Evolutionary conservation across 2,329 filamentous ascomycete species (phyloP).

Genomic region (Exophiala phaeomuriformis): DNA sequence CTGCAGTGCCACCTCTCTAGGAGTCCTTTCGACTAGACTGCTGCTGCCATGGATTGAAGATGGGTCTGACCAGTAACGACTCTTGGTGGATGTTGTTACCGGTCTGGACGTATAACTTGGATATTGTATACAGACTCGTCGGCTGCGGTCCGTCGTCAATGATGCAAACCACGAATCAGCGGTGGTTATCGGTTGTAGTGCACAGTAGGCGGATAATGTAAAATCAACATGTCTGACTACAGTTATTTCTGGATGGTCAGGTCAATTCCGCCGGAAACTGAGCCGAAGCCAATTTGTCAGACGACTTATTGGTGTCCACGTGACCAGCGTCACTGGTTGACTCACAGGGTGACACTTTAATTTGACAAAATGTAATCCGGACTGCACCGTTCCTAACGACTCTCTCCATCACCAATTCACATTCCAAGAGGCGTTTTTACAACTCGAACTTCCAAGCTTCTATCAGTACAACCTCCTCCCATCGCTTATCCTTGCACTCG

Average conservation of each 20-base stretch:
- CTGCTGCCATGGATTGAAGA: not conserved
- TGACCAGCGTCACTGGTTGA: constrained; percentile 14
- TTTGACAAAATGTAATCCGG: constrained; percentile 9
- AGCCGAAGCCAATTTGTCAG: constrained; percentile 2
- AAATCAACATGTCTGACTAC: not conserved
- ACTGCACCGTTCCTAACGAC: constrained; percentile 8
- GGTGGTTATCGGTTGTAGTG: not conserved
- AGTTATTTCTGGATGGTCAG: too few species aligned
- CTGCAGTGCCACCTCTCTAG: not conserved
- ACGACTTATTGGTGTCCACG: constrained; percentile 4
- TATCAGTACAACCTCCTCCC: not conserved
- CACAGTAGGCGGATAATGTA: not conserved
- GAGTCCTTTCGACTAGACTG: not conserved
- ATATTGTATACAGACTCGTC: not conserved
- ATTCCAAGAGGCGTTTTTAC: constrained; percentile 1
- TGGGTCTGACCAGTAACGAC: not conserved
- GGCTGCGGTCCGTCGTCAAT: not conserved
- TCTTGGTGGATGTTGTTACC: not conserved
- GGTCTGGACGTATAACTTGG: not conserved
- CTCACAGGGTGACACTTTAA: constrained; percentile 8
- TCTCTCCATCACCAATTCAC: constrained; percentile 2
- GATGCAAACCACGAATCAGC: not conserved
- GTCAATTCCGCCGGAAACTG: too few species aligned
- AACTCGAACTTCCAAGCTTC: not conserved
- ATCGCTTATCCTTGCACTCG: not conserved